phyloP scores from a whole-genome alignment of 2,329 filamentous ascomycete genomes.

The Penicillium janthinellum region DNA sequence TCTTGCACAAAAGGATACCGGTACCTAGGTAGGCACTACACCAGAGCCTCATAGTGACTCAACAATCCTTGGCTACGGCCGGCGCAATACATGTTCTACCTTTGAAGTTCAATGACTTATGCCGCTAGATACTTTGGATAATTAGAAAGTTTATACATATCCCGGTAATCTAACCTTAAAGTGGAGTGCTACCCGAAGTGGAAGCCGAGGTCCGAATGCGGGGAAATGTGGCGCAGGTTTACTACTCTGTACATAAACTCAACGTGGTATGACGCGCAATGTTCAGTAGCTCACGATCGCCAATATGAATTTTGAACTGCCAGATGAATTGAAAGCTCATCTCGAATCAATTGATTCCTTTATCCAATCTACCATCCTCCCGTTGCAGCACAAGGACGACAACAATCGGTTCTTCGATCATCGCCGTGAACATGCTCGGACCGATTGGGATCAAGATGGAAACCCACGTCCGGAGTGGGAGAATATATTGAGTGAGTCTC shows the following conservation, averaged over 20 bases:
- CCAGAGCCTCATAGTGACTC: no score
- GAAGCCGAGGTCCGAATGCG: conserved; percentile 23
- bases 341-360: conserved; percentile 58
- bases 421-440: conserved; percentile 62
- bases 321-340: conserved; percentile 52
- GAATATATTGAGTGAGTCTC: conserved; percentile 46
- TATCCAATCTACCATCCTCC: conserved; percentile 52
- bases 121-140: no score
- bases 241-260: background rate
- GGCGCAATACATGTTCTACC: no score
- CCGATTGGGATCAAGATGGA: conserved; percentile 61
- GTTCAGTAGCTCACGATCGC: background rate
- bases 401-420: conserved; percentile 69
- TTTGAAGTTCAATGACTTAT: no score
- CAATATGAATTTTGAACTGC: conserved; percentile 60
- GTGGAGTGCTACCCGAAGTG: background rate
- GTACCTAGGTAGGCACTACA: no score
- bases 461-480: conserved; percentile 64
- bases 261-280: background rate
- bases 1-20: no score
- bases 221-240: conserved; percentile 13
- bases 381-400: conserved; percentile 53
- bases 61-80: no score
- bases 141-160: background rate
- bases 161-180: background rate